A percentile compares a stretch with the other conserved stretches of the same genome.
These are phyloP conservation scores for Leucocoprinus leucothites DNA, from an alignment of 768 basidiomycete species.

Conservation along the genomic window DNA sequence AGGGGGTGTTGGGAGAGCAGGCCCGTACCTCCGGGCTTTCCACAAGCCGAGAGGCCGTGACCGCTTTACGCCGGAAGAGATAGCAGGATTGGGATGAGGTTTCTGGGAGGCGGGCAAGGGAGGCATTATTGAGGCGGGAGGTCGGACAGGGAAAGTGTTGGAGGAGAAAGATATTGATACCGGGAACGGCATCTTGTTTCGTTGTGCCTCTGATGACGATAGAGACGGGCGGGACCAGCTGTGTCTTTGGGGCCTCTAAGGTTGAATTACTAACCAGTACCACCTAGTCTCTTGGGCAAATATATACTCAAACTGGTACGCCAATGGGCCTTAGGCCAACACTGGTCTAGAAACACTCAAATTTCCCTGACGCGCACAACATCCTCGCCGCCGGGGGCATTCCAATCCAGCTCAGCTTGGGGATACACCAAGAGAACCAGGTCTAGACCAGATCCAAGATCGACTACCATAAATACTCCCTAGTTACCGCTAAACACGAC, in stretches of 20 bases:
- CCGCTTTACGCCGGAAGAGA: constrained; percentile 17
- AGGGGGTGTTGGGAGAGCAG: constrained; percentile 18
- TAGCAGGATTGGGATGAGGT: not conserved
- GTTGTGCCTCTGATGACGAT: constrained; percentile 2
- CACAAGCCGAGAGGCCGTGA: constrained; percentile 40
- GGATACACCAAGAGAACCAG: not conserved
- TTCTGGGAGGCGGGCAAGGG: constrained; percentile 12
- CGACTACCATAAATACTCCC: constrained; percentile 9
- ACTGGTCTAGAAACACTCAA: constrained; percentile 11
- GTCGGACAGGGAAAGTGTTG: constrained; percentile 4
- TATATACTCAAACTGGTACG: constrained; percentile 9
- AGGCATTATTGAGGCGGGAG: constrained; percentile 12
- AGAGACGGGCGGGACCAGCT: not conserved
- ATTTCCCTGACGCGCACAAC: constrained; percentile 8
- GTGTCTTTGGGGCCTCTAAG: not conserved
- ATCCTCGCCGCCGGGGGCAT: constrained; percentile 5
- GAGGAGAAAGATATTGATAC: constrained; percentile 21
- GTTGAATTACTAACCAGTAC: constrained; percentile 1
- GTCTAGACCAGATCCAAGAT: constrained; percentile 15
- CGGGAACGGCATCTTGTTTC: constrained; percentile 23
- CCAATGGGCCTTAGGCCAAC: constrained; percentile 1
- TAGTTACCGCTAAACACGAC: constrained; percentile 47
- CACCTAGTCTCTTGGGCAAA: not conserved
- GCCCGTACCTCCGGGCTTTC: constrained; percentile 38
- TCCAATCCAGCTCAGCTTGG: constrained; percentile 11